Percentiles rank a stretch among this genome's conserved stretches.
Conservation (phyloP, 306 rosid species). For the Pueraria montana region DNA sequence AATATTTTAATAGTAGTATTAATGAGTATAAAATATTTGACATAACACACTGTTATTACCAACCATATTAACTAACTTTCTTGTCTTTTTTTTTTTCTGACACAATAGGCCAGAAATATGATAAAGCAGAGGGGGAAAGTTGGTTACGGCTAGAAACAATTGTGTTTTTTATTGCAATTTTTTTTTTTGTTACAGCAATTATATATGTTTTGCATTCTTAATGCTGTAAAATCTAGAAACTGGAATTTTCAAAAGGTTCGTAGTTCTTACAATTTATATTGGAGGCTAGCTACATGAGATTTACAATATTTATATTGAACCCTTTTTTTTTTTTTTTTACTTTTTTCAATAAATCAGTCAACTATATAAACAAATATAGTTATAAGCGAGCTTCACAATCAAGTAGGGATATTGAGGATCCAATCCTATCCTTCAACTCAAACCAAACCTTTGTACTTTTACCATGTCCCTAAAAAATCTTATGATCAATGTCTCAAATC, state of each 20-base stretch:
- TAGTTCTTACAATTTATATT: neutral
- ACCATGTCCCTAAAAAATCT: neutral
- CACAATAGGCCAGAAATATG: neutral
- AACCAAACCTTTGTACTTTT: neutral
- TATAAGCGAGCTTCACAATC: neutral
- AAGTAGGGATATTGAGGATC: neutral
- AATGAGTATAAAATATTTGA: neutral
- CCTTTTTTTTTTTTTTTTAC: too few species aligned
- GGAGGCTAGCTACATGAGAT: neutral
- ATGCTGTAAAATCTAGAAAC: neutral
- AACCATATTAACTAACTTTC: neutral
- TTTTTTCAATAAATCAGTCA: neutral
- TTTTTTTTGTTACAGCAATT: neutral
- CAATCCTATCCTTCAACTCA: neutral
- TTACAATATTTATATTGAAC: neutral
- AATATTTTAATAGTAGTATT: neutral
- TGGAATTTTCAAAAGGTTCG: neutral
- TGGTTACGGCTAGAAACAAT: too few species aligned
- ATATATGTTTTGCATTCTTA: neutral
- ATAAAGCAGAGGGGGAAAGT: neutral
- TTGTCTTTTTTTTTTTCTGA: neutral
- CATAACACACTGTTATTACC: neutral
- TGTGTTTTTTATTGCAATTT: neutral
- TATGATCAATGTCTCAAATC: neutral
- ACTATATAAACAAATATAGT: neutral